Conservation (phyloP, 495 filamentous ascomycete species). For the Aspergillus coremiiformis region DNA sequence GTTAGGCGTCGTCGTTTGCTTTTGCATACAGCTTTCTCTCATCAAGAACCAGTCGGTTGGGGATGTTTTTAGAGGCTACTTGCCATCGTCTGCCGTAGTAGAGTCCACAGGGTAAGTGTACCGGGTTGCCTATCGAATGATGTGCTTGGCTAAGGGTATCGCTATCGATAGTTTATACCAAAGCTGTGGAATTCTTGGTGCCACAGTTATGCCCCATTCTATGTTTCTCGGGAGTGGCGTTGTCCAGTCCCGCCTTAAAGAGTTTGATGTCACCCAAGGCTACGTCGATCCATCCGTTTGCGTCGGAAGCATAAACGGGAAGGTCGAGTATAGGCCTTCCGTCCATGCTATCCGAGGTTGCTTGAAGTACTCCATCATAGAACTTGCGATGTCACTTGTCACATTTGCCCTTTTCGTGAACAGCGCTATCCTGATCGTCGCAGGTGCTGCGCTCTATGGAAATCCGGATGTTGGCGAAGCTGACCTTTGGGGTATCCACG, state of each 20-base stretch:
- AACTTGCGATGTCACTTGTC: slow-evolving; percentile 71
- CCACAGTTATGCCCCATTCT: slow-evolving; percentile 91
- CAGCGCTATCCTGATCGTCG: slow-evolving; percentile 81
- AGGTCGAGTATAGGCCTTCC: slow-evolving; percentile 66
- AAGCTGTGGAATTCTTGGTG: slow-evolving; percentile 85
- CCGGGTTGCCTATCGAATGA: not conserved
- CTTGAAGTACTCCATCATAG: slow-evolving; percentile 72
- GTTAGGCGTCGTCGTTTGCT: slow-evolving; percentile 80
- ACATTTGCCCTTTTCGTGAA: slow-evolving; percentile 94
- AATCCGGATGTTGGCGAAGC: slow-evolving; percentile 50
- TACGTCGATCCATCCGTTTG: slow-evolving; percentile 40
- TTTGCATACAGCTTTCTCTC: slow-evolving; percentile 79
- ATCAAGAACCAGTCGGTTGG: slow-evolving; percentile 62
- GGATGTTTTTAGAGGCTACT: slow-evolving; percentile 75
- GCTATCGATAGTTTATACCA: slow-evolving; percentile 61
- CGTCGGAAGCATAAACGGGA: slow-evolving; percentile 36
- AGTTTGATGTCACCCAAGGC: slow-evolving; percentile 63
- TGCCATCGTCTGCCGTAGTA: slow-evolving; percentile 70
- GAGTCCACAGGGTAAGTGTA: slow-evolving; percentile 51
- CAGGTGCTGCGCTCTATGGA: slow-evolving; percentile 67
- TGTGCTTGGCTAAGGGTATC: slow-evolving; percentile 6
- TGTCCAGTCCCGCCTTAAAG: slow-evolving; percentile 71
- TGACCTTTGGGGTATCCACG: slow-evolving; percentile 76
- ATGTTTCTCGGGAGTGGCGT: slow-evolving; percentile 86
- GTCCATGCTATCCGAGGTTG: slow-evolving; percentile 70